These are phyloP conservation scores for Fusarium sp. DNA, from an alignment of 2,329 filamentous ascomycete species.

Conservation along the genomic window DNA sequence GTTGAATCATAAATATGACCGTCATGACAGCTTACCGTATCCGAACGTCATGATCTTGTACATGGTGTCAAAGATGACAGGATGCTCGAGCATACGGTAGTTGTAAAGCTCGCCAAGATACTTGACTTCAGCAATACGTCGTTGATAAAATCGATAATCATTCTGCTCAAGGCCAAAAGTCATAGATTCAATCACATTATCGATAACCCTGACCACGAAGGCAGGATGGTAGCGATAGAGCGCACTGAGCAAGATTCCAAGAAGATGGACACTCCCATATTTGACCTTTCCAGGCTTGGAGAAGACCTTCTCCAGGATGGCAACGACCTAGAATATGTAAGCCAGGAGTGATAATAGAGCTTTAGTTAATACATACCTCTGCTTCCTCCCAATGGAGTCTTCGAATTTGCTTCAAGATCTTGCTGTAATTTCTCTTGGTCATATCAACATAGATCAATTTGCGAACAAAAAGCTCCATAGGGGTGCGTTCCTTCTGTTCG, in stretches of 20 bases:
- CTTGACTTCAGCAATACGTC: slow-evolving; percentile 94
- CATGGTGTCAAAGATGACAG: slow-evolving; percentile 93
- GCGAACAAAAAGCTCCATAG: slow-evolving; percentile 91
- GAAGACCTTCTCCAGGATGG: slow-evolving; percentile 89
- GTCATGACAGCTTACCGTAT: slow-evolving; percentile 69
- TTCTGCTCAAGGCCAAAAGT: slow-evolving; percentile 92
- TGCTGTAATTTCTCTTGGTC: slow-evolving; percentile 94
- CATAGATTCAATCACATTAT: slow-evolving; percentile 91
- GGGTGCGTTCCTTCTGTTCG: slow-evolving; percentile 95
- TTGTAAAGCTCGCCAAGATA: slow-evolving; percentile 98
- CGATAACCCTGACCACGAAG: slow-evolving; percentile 92
- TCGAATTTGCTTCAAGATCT: slow-evolving; percentile 92
- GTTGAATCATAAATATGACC: neutral
- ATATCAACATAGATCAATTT: slow-evolving; percentile 95
- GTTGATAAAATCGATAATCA: slow-evolving; percentile 97
- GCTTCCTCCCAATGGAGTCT: slow-evolving; percentile 97
- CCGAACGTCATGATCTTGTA: slow-evolving; percentile 96
- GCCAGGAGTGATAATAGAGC: neutral
- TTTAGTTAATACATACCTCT: slow-evolving; percentile 69
- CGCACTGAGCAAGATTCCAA: slow-evolving; percentile 90
- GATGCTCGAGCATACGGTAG: slow-evolving; percentile 96
- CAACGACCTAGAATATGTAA: slow-evolving; percentile 69
- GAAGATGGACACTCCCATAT: slow-evolving; percentile 94
- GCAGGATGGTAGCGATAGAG: slow-evolving; percentile 92
- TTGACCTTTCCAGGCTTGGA: slow-evolving; percentile 98